Evolutionary conservation across 192 early-diverging fungal genomes (phyloP), one percentile per base, ranked within the genome.

Genomic region (Dissophora ornata): DNA sequence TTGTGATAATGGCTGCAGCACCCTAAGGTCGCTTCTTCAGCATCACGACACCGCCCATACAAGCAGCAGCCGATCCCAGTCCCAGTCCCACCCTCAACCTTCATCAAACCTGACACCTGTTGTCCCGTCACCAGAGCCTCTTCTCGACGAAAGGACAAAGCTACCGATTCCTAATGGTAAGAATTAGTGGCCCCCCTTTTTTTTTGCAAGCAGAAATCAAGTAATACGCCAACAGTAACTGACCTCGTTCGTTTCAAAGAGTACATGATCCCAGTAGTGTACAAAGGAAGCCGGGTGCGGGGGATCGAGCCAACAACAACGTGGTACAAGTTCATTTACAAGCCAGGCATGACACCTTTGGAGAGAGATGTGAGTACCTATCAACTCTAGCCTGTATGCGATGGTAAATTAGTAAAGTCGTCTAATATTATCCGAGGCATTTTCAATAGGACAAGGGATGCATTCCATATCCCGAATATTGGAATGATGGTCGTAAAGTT

Each of bases 141-240:
- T 61, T 34, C 46, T 61, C 32, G 32, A 61, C 59, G 46, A 61
- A 4, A 46, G 49, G 59, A 61, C 59, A 50, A 61, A 49, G 46
- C 59, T 22, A 32, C 59, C 59, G 46, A 61, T 61, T 38, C 59
- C 59, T 36, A 61, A 61, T 61, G 46, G 46, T 49, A 15, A 61
- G 29, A 60, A 34, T 47, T 48, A 21, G 45, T 60, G 32, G 58
- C 44, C 15, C 44, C 44, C 44, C 44, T 57, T 44, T 57, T 57
- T n/a, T n/a, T n/a, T n/a, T n/a, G n/a, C n/a, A n/a, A n/a, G n/a
- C n/a, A n/a, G n/a, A n/a, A n/a, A n/a, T n/a, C n/a, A n/a, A n/a
- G n/a, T n/a, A 29, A 19, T 12, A 7, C 1, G 30, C 0, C 41
- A 12, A 28, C 49, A 52, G 22, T 12, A 42, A 28, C 49, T 63